Evolutionary conservation across 306 rosid species (phyloP).

Genomic region (Lupinus albus): DNA sequence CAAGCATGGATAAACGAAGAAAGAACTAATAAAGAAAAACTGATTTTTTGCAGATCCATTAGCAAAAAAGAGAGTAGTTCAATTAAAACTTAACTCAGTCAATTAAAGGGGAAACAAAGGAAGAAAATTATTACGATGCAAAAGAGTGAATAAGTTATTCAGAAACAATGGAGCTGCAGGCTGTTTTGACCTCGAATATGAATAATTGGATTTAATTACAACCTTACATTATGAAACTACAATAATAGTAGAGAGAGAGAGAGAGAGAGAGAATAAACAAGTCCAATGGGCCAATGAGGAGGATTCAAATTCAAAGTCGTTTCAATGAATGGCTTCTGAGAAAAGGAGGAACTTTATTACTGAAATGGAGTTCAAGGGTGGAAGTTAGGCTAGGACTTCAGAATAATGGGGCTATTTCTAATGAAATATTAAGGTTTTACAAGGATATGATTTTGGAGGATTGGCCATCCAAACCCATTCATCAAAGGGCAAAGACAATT

Average conservation of each 20-base stretch:
- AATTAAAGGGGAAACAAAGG: background rate
- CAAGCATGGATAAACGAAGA: background rate
- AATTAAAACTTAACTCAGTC: background rate
- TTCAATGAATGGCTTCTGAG: no score
- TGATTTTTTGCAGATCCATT: background rate
- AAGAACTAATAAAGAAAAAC: background rate
- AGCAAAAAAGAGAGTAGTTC: background rate
- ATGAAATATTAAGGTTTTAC: no score
- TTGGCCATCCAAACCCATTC: no score
- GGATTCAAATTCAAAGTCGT: no score
- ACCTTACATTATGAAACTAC: background rate
- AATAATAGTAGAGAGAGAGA: background rate
- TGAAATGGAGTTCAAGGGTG: no score
- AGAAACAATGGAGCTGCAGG: slow-evolving; percentile 5
- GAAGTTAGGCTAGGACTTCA: no score
- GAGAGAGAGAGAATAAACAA: slow-evolving; percentile 3
- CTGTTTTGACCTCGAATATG: slow-evolving; percentile 11
- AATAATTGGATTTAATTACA: slow-evolving; percentile 17
- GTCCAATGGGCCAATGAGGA: background rate
- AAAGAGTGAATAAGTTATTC: slow-evolving; percentile 5
- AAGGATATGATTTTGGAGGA: no score
- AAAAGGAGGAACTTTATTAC: no score
- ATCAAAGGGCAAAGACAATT: background rate
- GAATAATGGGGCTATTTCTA: no score
- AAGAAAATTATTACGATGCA: background rate